Percentiles rank a stretch among this genome's conserved stretches.
phyloP scores from a whole-genome alignment of 352 stramenopile genomes.

The Phytophthora uliginosa region DNA sequence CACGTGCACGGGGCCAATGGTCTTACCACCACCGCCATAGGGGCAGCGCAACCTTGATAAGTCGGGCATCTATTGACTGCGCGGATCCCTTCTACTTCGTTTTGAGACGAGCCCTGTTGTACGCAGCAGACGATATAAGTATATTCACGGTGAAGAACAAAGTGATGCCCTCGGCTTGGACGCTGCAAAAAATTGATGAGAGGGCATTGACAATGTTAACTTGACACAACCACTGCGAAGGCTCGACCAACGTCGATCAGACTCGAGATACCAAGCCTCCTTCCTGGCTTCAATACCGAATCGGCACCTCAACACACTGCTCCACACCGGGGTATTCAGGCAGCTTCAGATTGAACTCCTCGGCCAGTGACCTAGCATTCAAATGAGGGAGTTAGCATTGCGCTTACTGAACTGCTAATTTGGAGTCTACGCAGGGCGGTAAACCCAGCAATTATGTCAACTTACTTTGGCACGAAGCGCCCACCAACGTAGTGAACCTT shows the following conservation, averaged over 20 bases:
- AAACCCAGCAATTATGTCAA: background rate
- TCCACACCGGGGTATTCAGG: constrained; percentile 68
- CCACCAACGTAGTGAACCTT: constrained; percentile 97
- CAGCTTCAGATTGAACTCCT: constrained; percentile 74
- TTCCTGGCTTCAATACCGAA: constrained; percentile 39
- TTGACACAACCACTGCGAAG: constrained; percentile 2
- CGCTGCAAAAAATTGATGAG: constrained; percentile 7
- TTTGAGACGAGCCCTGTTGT: constrained; percentile 14
- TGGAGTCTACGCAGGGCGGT: background rate
- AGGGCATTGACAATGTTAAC: constrained; percentile 5
- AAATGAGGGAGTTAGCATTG: background rate
- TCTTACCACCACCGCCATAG: constrained; percentile 14
- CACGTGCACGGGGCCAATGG: constrained; percentile 29
- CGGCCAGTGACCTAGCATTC: constrained; percentile 53
- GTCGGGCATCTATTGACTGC: constrained; percentile 29
- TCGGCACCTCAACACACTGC: constrained; percentile 69
- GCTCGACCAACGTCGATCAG: constrained; percentile 1
- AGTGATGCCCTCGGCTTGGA: background rate
- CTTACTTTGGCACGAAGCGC: constrained; percentile 94
- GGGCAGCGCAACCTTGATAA: constrained; percentile 20
- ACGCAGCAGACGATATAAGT: constrained; percentile 7
- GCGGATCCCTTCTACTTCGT: constrained; percentile 29
- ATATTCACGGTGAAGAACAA: background rate
- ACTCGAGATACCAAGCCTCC: constrained; percentile 18
- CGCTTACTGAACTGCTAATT: background rate